Evolutionary conservation across 306 rosid species (phyloP), one percentile per base, ranked within the genome.

Genomic region (Chamaecrista fasciculata): DNA sequence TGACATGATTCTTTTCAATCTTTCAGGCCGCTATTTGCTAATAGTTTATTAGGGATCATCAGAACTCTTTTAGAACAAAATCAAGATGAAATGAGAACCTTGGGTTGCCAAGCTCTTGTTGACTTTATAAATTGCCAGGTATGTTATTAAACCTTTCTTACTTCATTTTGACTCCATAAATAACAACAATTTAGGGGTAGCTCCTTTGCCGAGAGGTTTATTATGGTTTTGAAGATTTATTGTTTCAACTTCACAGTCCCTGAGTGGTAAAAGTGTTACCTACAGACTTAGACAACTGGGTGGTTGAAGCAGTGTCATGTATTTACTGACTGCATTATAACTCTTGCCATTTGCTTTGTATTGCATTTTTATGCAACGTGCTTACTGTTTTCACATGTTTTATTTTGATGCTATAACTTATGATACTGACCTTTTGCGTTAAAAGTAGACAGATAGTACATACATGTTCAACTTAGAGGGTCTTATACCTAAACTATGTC

Each of bases 401-500:
- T 50, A 21, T 34, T 68, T 69, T 34, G 67, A 67, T 76, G 50
- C 57, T 66, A 46, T 50, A 62, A 72, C 55, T 76, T 73, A 61
- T 75, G 82, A 74, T 72, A 70, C 82, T 92, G 80, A 82, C 79
- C 40, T 76, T 50, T 69, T 82, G 74, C 83, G 71, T 69, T 83
- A 63, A 80, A 86, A 84, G 73, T 85, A 94, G 98, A 86, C 82
- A 74, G 97, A 94, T 81, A 78, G 90, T 85, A 84, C 96, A 15
- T 89, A 76, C 88, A 87, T 91, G 91, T 94, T 94, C 96, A 91
- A 84, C 91, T 79, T 94, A 71, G 99, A 94, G 86, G 99, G 96
- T 63, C 85, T 94, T 69, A 91, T 88, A 80, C 96, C 86, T n/a
- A 94, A 94, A 76, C 92, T 94, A 57, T 94, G 97, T 83, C 86